Percentiles rank a stretch among this genome's conserved stretches.
phyloP scores from a whole-genome alignment of 257 asterid genomes.

The Nicotiana sylvestris region DNA sequence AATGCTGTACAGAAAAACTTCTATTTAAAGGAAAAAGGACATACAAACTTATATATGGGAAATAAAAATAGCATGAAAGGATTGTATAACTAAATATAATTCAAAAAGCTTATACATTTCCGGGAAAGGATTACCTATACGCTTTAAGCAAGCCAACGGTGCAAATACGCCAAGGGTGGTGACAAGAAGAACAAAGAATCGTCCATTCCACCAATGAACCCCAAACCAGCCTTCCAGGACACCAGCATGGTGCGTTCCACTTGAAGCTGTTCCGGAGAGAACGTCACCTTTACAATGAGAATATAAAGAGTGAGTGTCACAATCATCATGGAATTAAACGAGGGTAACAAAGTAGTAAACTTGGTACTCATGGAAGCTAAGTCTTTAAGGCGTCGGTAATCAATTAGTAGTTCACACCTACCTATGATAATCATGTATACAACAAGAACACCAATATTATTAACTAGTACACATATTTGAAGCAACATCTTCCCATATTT shows the following conservation, averaged over 20 bases:
- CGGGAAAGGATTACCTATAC: slow-evolving; percentile 43
- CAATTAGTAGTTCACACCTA: slow-evolving; percentile 11
- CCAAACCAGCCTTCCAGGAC: slow-evolving; percentile 85
- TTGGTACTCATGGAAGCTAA: background rate
- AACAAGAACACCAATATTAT: slow-evolving; percentile 74
- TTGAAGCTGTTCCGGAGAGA: slow-evolving; percentile 72
- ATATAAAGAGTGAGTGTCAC: slow-evolving; percentile 1
- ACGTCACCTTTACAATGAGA: slow-evolving; percentile 58
- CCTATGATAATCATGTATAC: slow-evolving; percentile 91
- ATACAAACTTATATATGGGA: background rate
- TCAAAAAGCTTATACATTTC: no score
- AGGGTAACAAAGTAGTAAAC: background rate
- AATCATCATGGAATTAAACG: background rate
- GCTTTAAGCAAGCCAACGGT: slow-evolving; percentile 77
- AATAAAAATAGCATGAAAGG: background rate
- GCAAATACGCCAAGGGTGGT: slow-evolving; percentile 67
- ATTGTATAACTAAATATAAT: background rate
- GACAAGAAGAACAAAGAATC: slow-evolving; percentile 56
- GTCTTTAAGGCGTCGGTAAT: background rate
- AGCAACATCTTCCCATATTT: slow-evolving; percentile 61
- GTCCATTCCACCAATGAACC: slow-evolving; percentile 67
- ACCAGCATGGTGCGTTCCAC: slow-evolving; percentile 71
- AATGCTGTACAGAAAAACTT: background rate
- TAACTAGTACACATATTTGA: slow-evolving; percentile 61
- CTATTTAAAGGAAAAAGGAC: background rate